Conservation (phyloP, 192 early-diverging fungal genomes). For the Umbelopsis vinacea region DNA sequence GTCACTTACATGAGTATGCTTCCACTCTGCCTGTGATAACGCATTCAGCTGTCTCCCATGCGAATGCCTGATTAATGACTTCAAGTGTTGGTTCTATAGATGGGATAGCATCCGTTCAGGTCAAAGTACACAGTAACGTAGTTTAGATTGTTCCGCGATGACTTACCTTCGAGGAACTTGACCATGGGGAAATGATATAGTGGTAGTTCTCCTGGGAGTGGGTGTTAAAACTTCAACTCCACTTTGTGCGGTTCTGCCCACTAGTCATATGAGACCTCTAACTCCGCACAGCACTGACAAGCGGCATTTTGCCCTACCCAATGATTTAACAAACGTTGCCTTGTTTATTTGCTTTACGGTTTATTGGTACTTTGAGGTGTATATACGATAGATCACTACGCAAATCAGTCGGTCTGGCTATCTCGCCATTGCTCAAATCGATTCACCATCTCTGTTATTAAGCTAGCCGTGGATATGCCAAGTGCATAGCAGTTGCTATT, state of each 20-base stretch:
- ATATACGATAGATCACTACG: neutral
- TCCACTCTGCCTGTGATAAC: constrained; percentile 85
- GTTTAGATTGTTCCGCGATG: no score
- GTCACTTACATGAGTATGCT: constrained; percentile 86
- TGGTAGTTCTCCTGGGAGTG: neutral
- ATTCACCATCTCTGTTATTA: constrained; percentile 28
- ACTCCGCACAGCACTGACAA: constrained; percentile 13
- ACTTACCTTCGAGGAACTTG: constrained; percentile 16
- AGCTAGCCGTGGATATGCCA: constrained; percentile 11
- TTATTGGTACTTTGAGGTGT: neutral
- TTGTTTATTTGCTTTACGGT: neutral
- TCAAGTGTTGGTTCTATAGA: constrained; percentile 69
- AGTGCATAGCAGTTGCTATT: constrained; percentile 33
- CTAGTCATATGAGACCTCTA: constrained; percentile 7
- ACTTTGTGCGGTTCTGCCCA: neutral
- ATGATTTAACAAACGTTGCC: neutral
- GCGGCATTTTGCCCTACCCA: neutral
- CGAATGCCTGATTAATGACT: constrained; percentile 82
- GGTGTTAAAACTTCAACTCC: neutral
- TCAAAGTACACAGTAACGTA: neutral
- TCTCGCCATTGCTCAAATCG: constrained; percentile 22
- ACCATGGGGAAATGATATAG: constrained; percentile 3
- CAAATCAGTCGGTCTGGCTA: neutral
- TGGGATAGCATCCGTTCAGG: neutral
- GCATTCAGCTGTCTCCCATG: constrained; percentile 86